Percentiles rank a stretch among this genome's conserved stretches.
Evolutionary conservation across 768 basidiomycete genomes (phyloP).

Genomic region (Phlebiopsis gigantea): DNA sequence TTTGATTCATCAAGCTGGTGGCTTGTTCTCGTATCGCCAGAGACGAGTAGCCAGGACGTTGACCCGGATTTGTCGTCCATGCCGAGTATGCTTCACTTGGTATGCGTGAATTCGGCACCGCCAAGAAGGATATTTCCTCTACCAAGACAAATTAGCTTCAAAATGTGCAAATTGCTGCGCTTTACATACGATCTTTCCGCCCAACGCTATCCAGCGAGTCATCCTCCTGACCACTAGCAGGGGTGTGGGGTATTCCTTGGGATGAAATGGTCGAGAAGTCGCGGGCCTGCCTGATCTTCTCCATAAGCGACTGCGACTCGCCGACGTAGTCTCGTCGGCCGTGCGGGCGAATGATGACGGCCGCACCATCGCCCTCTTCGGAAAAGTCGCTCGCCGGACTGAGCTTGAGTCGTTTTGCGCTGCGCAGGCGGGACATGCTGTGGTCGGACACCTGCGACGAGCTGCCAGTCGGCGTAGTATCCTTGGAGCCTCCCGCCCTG

Average conservation of each 20-base stretch:
- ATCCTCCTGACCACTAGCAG: conserved; percentile 8
- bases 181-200: not conserved
- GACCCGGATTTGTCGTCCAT: conserved; percentile 24
- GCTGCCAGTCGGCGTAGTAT: conserved; percentile 38
- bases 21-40: conserved; percentile 72
- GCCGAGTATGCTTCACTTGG: conserved; percentile 8
- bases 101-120: not conserved
- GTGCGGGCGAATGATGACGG: conserved; percentile 45
- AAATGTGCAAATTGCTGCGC: not conserved
- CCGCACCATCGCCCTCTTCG: conserved; percentile 46
- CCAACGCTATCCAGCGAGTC: conserved; percentile 1
- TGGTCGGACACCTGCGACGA: conserved; percentile 34
- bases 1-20: conserved; percentile 78
- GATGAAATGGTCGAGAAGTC: conserved; percentile 77
- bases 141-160: not conserved
- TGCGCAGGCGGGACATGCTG: conserved; percentile 55
- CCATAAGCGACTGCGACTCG: conserved; percentile 73
- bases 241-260: conserved; percentile 38
- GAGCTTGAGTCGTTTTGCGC: conserved; percentile 69
- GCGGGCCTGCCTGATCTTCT: conserved; percentile 71
- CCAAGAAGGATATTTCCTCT: not conserved
- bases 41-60: conserved; percentile 47
- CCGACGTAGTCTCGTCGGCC: conserved; percentile 67
- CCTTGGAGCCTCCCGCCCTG: conserved; percentile 33
- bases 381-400: conserved; percentile 34